phyloP scores from a whole-genome alignment of 192 early-diverging fungal genomes.

The Coemansia aciculifera region DNA sequence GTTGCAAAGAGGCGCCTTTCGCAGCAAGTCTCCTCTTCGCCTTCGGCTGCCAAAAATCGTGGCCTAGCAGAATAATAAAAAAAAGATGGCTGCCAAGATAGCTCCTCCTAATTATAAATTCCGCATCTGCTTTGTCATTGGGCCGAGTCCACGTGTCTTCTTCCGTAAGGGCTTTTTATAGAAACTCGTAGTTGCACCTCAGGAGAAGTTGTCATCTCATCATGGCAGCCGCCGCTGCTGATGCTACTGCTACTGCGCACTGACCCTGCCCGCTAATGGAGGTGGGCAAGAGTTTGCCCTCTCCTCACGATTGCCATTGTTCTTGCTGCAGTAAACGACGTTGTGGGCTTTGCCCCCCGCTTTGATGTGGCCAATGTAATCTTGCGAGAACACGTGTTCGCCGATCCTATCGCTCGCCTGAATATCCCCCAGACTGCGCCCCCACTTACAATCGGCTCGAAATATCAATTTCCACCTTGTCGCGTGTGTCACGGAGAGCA shows the following conservation, averaged over 20 bases:
- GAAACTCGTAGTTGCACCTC: not conserved
- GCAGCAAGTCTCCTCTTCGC: not conserved
- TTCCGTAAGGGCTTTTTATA: not conserved
- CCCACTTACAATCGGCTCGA: not conserved
- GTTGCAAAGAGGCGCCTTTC: not conserved
- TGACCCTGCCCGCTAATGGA: conserved; percentile 5
- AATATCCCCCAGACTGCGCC: not conserved
- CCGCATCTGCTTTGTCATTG: conserved; percentile 7
- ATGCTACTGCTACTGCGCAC: not conserved
- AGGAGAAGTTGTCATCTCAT: not conserved
- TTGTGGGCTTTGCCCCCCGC: not conserved
- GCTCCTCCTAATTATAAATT: not conserved
- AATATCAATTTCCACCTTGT: no score
- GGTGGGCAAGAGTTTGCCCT: not conserved
- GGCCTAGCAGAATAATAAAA: not conserved
- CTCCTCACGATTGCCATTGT: not conserved
- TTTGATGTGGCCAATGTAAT: not conserved
- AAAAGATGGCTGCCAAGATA: not conserved
- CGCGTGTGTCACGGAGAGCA: no score
- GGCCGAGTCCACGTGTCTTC: not conserved
- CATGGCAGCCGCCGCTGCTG: not conserved
- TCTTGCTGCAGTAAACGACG: not conserved
- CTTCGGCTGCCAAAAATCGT: not conserved
- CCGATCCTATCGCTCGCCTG: not conserved
- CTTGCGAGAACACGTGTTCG: conserved; percentile 5